Evolutionary conservation across 108 stramenopile species (phyloP), one percentile per base, ranked within the genome.

Genomic region (Cylindrotheca closterium): DNA sequence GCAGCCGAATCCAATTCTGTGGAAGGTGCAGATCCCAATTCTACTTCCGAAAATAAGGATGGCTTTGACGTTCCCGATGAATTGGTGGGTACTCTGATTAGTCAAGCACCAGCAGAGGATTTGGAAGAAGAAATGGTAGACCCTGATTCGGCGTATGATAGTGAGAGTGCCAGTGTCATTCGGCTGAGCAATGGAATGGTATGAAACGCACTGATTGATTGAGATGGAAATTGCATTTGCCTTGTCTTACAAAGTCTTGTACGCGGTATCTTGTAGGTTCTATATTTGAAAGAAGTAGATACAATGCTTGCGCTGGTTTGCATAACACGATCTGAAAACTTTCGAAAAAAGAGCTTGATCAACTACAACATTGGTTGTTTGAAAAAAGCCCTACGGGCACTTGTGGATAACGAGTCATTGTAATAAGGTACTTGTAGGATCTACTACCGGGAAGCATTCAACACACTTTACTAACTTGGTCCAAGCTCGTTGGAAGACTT

Each of bases 281-380:
- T 98, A 31, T 97, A 97, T 67, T 68, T 98, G 42, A 87, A 93
- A 53, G 93, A 98, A 72, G 97, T 99, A 5, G 94, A 92, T 58
- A 88, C 87, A 12, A 96, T 96, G 84, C 72, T 99, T 47, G 98
- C 97, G 4, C 75, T 99, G 32, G 97, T 99, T n/a, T 97, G 97
- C 74, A 79, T 99, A 53, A 93, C 96, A 27, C 81, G 96, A 25
- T 79, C 89, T 26, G 95, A 96, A 55, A 93, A 96, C 67, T 97
- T 97, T 66, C 78, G 88, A 27, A 96, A 95, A 80, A 92, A 92
- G 70, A 89, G 92, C 25, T 74, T 99, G 55, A 93, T 99, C 60
- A 97, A 99, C 65, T 97, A 94, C 79, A 99, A 99, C 77, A 96
- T 99, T 57, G 89, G 93, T 24, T 88, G 86, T 59, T 73, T 99